Percentiles rank a stretch among this genome's conserved stretches.
Evolutionary conservation across 352 stramenopile species (phyloP).

Genomic region (Globisporangium solare): DNA sequence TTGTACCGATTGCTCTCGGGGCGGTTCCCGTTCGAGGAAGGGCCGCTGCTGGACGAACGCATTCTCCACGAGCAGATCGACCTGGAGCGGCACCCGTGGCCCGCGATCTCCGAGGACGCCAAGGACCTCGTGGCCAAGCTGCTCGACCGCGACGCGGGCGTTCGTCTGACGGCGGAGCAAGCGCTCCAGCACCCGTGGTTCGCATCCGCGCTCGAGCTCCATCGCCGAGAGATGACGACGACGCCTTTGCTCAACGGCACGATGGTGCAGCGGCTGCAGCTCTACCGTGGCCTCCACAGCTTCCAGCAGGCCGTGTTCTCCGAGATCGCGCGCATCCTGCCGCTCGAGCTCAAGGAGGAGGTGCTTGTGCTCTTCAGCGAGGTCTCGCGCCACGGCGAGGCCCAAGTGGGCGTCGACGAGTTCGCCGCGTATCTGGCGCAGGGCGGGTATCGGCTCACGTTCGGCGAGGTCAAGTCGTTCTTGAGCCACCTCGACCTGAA

Average conservation of each 20-base stretch:
- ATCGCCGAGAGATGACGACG: constrained; percentile 1
- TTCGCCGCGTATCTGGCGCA: constrained; percentile 47
- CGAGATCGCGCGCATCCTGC: constrained; percentile 46
- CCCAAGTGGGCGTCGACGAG: constrained; percentile 45
- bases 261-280: constrained; percentile 66
- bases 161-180: constrained; percentile 49
- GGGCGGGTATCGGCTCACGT: constrained; percentile 56
- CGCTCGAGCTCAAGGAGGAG: constrained; percentile 50
- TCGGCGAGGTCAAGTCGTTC: constrained; percentile 55
- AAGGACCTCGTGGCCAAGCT: constrained; percentile 46
- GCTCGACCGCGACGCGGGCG: constrained; percentile 38
- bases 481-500: constrained; percentile 56
- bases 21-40: constrained; percentile 58
- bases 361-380: constrained; percentile 67
- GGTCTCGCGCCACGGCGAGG: constrained; percentile 42
- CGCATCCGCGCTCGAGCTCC: constrained; percentile 20
- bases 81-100: constrained; percentile 41
- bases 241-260: constrained; percentile 46
- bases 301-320: constrained; percentile 64
- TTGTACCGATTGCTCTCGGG: constrained; percentile 64
- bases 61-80: constrained; percentile 62
- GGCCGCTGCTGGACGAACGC: constrained; percentile 52
- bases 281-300: constrained; percentile 68
- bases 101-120: constrained; percentile 45
- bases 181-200: constrained; percentile 70